Evolutionary conservation across 371 early-diverging fungal species (phyloP), one percentile per base, ranked within the genome.

Genomic region (Nematocida parisii): DNA sequence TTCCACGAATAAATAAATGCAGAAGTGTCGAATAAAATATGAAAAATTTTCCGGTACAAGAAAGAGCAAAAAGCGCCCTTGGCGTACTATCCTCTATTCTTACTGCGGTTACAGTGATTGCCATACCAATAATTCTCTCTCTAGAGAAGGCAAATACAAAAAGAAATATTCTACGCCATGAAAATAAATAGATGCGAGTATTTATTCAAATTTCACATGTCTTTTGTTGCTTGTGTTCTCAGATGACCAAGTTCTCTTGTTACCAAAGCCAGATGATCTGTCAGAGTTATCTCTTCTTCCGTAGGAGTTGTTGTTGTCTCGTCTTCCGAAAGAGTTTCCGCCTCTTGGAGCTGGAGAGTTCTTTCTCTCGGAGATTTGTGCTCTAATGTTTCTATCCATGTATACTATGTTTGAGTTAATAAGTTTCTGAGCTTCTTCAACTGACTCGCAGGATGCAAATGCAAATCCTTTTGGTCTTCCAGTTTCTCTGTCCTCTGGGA

Each of bases 391-490:
- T 64, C 87, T 83, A n/a, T 86, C 85, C 58, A 86, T 71, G 68
- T 85, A 85, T 5, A 40, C 54, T 9, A 75, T 55, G 20, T 82
- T 82, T 4, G 33, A 60, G 56, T 84, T 83, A 22, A 84, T 46
- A 33, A 85, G 77, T 60, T 83, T 90, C 57, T 93, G 92, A 81
- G 99, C 99, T 82, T 93, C 90, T 86, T 95, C 96, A 82, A 89
- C 88, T 57, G 91, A 93, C 88, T 96, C 96, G 88, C 93, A 97
- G 90, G 97, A 96, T 66, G 96, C 96, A 84, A 95, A 97, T 77
- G 97, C 99, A 88, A 94, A 96, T 47, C 99, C 97, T 88, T 92
- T 93, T 20, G 84, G 57, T 52, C 86, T 75, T 81, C 84, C 85
- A 47, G 93, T 93, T 55, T 92, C 90, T 56, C 87, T 88, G 64